Conservation (phyloP, 2,329 filamentous ascomycete species). For the Fusarium sororula region DNA sequence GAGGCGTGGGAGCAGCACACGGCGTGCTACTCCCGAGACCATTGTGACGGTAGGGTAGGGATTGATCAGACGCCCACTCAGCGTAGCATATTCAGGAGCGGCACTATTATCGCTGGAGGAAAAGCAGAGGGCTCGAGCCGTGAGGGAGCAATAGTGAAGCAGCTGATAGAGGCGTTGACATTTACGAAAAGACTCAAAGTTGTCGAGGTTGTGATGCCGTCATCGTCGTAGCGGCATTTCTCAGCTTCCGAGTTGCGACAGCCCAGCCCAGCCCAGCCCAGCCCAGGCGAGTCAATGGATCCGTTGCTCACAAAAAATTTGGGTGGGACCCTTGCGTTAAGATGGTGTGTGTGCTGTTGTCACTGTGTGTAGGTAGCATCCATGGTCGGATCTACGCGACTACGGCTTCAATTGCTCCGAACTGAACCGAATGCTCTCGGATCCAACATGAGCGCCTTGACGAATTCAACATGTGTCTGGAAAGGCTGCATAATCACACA, state of each 20-base stretch:
- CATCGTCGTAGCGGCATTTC: constrained; percentile 48
- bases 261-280: constrained; percentile 17
- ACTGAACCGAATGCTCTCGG: constrained; percentile 22
- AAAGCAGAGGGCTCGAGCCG: background rate
- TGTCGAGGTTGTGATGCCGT: constrained; percentile 45
- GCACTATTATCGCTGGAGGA: constrained; percentile 26
- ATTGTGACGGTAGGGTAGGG: constrained; percentile 49
- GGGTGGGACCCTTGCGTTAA: constrained; percentile 32
- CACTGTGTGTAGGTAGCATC: background rate
- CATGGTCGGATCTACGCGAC: constrained; percentile 36
- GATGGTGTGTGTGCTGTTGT: background rate
- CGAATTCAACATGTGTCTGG: background rate
- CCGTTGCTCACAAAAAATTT: constrained; percentile 30
- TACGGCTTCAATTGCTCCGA: constrained; percentile 30
- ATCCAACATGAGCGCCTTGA: constrained; percentile 11
- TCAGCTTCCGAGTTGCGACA: constrained; percentile 42
- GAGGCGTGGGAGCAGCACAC: constrained; percentile 59
- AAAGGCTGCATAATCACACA: background rate
- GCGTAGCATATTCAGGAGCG: constrained; percentile 45
- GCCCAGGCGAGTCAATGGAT: background rate
- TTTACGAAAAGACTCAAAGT: constrained; percentile 32
- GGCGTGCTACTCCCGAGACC: constrained; percentile 60
- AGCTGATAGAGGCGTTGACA: constrained; percentile 19
- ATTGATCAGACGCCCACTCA: constrained; percentile 37
- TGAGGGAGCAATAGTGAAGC: constrained; percentile 6